Evolutionary conservation across 805 yeast genomes (phyloP).

Genomic region (Candida tibetensis): DNA sequence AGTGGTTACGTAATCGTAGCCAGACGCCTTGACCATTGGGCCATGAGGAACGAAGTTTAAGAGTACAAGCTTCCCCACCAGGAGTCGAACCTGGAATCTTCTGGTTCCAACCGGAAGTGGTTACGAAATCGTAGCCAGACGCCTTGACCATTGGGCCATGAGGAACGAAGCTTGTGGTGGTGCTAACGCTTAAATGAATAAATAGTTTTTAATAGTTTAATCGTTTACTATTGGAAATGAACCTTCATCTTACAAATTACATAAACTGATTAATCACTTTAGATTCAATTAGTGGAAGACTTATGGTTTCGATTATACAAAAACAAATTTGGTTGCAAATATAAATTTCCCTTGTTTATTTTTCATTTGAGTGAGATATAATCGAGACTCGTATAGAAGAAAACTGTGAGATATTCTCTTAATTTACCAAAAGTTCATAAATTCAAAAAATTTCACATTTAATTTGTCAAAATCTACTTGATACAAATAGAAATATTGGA

Average conservation of each 20-base stretch:
- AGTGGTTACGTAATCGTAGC: slow-evolving; percentile 53
- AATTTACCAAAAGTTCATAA: too few species aligned
- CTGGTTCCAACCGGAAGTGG: slow-evolving; percentile 46
- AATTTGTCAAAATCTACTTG: too few species aligned
- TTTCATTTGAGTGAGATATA: too few species aligned
- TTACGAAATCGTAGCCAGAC: slow-evolving; percentile 62
- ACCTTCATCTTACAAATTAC: too few species aligned
- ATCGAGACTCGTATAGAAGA: too few species aligned
- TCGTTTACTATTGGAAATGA: too few species aligned
- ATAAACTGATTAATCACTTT: too few species aligned
- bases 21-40: slow-evolving; percentile 74
- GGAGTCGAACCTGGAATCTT: slow-evolving; percentile 53
- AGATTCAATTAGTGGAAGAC: neutral
- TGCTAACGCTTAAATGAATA: neutral
- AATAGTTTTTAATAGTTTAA: neutral
- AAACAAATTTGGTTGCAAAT: neutral
- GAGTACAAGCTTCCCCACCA: slow-evolving; percentile 48
- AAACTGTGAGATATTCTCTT: too few species aligned
- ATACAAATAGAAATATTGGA: neutral
- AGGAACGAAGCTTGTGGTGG: slow-evolving; percentile 48
- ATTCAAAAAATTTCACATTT: too few species aligned
- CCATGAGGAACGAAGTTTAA: slow-evolving; percentile 52
- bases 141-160: slow-evolving; percentile 78
- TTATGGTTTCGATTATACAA: neutral
- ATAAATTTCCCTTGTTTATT: too few species aligned